Evolutionary conservation across 2,329 filamentous ascomycete species (phyloP), one percentile per base, ranked within the genome.

Genomic region (Trichoderma oligosporum): DNA sequence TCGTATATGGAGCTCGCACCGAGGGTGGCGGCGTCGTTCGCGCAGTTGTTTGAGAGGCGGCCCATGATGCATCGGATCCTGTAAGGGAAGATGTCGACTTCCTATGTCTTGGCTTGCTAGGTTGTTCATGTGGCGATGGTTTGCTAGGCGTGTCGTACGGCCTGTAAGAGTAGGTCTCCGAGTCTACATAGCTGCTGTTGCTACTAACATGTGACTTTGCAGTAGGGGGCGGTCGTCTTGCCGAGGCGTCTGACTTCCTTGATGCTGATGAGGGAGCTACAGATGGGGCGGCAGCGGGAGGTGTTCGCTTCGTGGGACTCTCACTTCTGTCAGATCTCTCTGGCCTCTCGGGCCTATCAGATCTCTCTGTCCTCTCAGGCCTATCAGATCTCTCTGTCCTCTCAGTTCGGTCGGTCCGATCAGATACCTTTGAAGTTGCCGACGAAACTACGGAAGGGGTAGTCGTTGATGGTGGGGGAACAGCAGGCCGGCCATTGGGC

Each of bases 1-100:
- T 97, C 33, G 84, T 82, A 73, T 97, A 97, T 2, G 89, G 83
- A 1, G 86, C 85, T 46, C 89, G 84, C 62, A 86, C 81, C 3
- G 88, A 91, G 1, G 89, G 87, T 14, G 92, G 91, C 7, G 92
- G 89, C 4, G 89, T 90, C 6, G 92, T 96, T 58, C 85, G 85
- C 9, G 89, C 82, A 1, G 92, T 97, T 14, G 89, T 91, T 59
- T 90, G 85, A 8, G 91, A 95, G 1, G 89, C 82, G 2, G 91
- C 88, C 72, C 93, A 97, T 0, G 91, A 96, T 12, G 88, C 88
- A 66, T 96, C 91, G 14, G 91, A 96, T 65, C 70, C 72, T 7
- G 86, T 85, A 22, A 87, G 77, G 0, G 88, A 88, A 25, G 87
- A 86, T 16, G 82, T 78, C n/a, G 87, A 60, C 42, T 60, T 58